These are phyloP conservation scores for Panicum virgatum DNA, from an alignment of 202 grass and related monocot species.

Conservation along the genomic window DNA sequence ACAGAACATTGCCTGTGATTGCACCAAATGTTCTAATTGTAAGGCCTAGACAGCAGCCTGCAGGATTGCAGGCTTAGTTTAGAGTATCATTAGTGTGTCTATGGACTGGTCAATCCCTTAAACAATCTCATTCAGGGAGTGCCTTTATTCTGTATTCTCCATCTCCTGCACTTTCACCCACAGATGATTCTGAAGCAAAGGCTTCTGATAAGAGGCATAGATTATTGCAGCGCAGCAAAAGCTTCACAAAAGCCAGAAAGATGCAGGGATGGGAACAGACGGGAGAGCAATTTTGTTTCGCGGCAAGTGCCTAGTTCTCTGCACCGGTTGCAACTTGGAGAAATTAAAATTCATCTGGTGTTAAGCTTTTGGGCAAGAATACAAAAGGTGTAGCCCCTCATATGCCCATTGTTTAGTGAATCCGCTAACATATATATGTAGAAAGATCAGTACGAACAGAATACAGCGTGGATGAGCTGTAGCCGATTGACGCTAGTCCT, in stretches of 20 bases:
- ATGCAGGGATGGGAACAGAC: conserved; percentile 10
- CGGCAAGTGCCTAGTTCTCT: conserved; percentile 40
- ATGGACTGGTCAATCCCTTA: conserved; percentile 33
- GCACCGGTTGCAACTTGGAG: conserved; percentile 48
- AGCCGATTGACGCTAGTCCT: conserved; percentile 20
- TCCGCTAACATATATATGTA: conserved; percentile 26
- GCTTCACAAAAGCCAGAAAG: not conserved
- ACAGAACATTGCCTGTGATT: conserved; percentile 12
- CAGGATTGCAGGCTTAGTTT: conserved; percentile 29
- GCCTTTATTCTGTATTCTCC: conserved; percentile 49
- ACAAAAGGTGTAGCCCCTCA: conserved; percentile 31
- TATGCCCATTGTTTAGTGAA: conserved; percentile 44
- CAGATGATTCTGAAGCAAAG: conserved; percentile 42
- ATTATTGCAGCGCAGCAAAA: conserved; percentile 23
- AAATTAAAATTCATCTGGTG: conserved; percentile 33
- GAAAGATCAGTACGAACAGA: conserved; percentile 29
- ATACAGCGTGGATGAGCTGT: conserved; percentile 57
- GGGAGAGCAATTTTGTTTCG: conserved; percentile 31
- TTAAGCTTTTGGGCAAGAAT: conserved; percentile 31
- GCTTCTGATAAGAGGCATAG: conserved; percentile 35
- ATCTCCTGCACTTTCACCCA: conserved; percentile 31
- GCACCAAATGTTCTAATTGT: conserved; percentile 38
- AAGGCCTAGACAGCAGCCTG: conserved; percentile 30
- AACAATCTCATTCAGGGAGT: conserved; percentile 21
- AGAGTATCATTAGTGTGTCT: conserved; percentile 32